Conservation (phyloP, 441 rosid species). For the Theobroma grandiflorum region DNA sequence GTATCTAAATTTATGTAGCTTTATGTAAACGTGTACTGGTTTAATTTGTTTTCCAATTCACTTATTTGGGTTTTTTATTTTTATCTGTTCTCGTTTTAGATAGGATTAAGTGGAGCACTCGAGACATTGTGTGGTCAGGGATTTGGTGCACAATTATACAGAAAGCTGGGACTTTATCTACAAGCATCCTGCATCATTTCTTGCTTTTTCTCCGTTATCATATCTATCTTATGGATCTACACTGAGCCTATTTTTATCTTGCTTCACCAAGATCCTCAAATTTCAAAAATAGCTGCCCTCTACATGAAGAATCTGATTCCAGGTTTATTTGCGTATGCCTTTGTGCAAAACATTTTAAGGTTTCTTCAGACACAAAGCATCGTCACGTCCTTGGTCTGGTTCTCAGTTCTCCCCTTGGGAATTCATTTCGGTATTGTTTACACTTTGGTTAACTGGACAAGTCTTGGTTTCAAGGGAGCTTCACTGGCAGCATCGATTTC, state of each 20-base stretch:
- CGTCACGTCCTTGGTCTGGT: constrained; percentile 50
- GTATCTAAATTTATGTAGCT: too few species aligned
- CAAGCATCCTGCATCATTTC: constrained; percentile 81
- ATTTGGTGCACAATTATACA: constrained; percentile 66
- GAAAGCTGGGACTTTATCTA: constrained; percentile 65
- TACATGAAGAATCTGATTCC: constrained; percentile 72
- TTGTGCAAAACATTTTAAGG: constrained; percentile 66
- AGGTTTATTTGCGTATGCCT: constrained; percentile 68
- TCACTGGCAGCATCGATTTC: constrained; percentile 75
- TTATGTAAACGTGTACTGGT: too few species aligned
- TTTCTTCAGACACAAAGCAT: constrained; percentile 77
- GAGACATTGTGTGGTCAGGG: constrained; percentile 89
- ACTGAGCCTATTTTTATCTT: constrained; percentile 53
- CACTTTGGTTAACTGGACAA: constrained; percentile 46
- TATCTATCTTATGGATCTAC: constrained; percentile 63
- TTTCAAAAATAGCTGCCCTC: constrained; percentile 54
- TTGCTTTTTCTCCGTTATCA: constrained; percentile 41
- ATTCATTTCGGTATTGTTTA: constrained; percentile 54
- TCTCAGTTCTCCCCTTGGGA: constrained; percentile 52
- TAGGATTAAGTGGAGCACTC: constrained; percentile 76
- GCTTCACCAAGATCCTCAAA: constrained; percentile 58
- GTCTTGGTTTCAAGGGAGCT: constrained; percentile 70
- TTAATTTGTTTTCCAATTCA: too few species aligned
- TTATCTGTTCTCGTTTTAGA: constrained; percentile 30
- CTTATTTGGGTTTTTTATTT: neutral